Percentiles rank a stretch among this genome's conserved stretches.
phyloP scores from a whole-genome alignment of 768 basidiomycete species.

The Cystofilobasidium macerans region DNA sequence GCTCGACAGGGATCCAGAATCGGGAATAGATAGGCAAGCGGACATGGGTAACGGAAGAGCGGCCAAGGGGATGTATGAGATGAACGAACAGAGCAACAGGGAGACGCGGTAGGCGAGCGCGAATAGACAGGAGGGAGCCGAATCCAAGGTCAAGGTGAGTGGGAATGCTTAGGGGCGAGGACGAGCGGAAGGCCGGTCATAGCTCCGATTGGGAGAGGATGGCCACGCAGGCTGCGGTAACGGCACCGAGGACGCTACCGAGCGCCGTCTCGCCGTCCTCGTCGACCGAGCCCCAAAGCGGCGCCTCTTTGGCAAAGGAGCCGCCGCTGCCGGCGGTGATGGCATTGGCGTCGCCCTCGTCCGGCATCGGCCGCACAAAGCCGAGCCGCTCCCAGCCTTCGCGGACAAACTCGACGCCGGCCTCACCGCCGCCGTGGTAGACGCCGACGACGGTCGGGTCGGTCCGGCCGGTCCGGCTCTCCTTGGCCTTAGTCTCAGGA shows the following conservation, averaged over 20 bases:
- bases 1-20: too few relatives aligned
- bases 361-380: background rate
- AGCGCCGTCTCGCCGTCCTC: background rate
- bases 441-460: conserved; percentile 26
- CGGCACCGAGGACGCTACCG: background rate
- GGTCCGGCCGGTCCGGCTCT: conserved; percentile 15
- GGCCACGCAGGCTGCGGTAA: background rate
- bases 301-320: background rate
- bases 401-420: conserved; percentile 22
- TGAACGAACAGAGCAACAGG: too few relatives aligned
- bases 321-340: too few relatives aligned
- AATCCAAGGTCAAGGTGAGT: too few relatives aligned
- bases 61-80: too few relatives aligned
- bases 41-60: too few relatives aligned
- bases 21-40: too few relatives aligned
- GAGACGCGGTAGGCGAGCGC: too few relatives aligned
- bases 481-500: conserved; percentile 21
- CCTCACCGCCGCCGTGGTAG: conserved; percentile 12
- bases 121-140: too few relatives aligned
- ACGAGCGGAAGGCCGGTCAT: too few relatives aligned
- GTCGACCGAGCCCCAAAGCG: background rate
- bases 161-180: too few relatives aligned
- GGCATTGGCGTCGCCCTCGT: background rate
- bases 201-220: background rate
- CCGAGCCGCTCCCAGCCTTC: conserved; percentile 26